These are phyloP conservation scores for Aspergillus sp. DNA, from an alignment of 2,329 filamentous ascomycete genomes.

Conservation along the genomic window DNA sequence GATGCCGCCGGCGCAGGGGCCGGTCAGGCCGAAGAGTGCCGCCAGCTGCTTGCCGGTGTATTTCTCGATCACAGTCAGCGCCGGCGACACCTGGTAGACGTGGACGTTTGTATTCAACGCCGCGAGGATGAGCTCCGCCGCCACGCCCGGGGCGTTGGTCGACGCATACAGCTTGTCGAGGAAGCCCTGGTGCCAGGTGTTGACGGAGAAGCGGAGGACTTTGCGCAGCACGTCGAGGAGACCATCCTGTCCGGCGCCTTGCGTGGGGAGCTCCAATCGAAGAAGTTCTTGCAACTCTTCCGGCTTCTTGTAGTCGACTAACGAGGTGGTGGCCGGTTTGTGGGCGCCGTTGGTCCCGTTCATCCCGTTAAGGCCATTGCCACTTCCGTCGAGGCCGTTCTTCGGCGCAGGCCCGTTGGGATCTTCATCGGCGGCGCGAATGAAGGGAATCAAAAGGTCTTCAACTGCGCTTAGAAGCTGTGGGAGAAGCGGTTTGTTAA, in stretches of 20 bases:
- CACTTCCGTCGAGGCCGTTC: conserved; percentile 16
- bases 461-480: conserved; percentile 41
- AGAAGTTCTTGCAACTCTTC: conserved; percentile 57
- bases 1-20: conserved; percentile 67
- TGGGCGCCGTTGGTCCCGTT: conserved; percentile 45
- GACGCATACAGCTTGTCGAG: conserved; percentile 92
- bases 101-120: conserved; percentile 92
- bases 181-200: conserved; percentile 98
- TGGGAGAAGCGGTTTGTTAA: not conserved
- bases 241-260: conserved; percentile 63
- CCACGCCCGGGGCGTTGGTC: conserved; percentile 81
- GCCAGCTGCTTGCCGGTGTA: conserved; percentile 72
- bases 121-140: conserved; percentile 79
- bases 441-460: conserved; percentile 44
- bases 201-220: conserved; percentile 82
- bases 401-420: conserved; percentile 8
- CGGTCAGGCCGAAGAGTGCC: conserved; percentile 70
- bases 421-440: conserved; percentile 41
- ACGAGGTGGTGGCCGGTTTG: conserved; percentile 51
- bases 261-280: conserved; percentile 53
- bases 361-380: conserved; percentile 14
- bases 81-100: conserved; percentile 90
- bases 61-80: conserved; percentile 84
- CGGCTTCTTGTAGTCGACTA: conserved; percentile 63
- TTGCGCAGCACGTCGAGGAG: conserved; percentile 68